A percentile compares a stretch with the other conserved stretches of the same genome.
phyloP scores from a whole-genome alignment of 495 filamentous ascomycete species.

The Neurospora pannonica region DNA sequence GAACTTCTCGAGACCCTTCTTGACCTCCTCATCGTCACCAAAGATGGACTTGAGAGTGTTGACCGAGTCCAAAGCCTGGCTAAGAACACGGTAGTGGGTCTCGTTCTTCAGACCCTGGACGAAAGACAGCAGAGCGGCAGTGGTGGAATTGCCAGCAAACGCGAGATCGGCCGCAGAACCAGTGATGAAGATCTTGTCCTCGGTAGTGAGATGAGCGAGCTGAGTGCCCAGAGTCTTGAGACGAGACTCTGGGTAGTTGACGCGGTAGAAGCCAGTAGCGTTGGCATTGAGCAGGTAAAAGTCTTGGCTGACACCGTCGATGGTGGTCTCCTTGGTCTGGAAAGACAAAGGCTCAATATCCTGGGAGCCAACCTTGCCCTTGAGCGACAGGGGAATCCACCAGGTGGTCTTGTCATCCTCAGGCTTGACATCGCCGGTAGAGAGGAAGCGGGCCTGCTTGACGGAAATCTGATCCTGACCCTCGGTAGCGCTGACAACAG shows the following conservation, averaged over 20 bases:
- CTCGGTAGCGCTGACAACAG: constrained; percentile 77
- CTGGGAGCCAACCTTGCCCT: constrained; percentile 45
- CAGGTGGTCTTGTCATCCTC: constrained; percentile 86
- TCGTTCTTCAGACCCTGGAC: constrained; percentile 75
- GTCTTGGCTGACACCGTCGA: constrained; percentile 61
- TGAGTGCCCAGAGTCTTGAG: constrained; percentile 70
- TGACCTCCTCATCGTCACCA: constrained; percentile 44
- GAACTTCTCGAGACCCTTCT: constrained; percentile 61
- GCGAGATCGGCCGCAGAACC: constrained; percentile 90
- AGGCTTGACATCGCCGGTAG: constrained; percentile 73
- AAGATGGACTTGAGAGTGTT: constrained; percentile 41
- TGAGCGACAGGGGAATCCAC: constrained; percentile 88
- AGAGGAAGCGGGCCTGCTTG: constrained; percentile 79
- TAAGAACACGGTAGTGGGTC: constrained; percentile 79
- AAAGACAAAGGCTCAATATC: constrained; percentile 48
- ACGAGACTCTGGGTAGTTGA: constrained; percentile 75
- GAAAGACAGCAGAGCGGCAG: constrained; percentile 68
- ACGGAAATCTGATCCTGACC: constrained; percentile 61
- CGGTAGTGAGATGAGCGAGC: constrained; percentile 59
- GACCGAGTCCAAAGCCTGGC: constrained; percentile 64
- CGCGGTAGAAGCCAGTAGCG: constrained; percentile 84
- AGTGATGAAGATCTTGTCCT: constrained; percentile 86
- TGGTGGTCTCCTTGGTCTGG: constrained; percentile 62
- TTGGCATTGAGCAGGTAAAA: constrained; percentile 92
- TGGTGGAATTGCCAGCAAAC: constrained; percentile 72